Percentiles rank a stretch among this genome's conserved stretches.
Conservation (phyloP, 345 rosid genomes). For the Pelargonium nanum region DNA sequence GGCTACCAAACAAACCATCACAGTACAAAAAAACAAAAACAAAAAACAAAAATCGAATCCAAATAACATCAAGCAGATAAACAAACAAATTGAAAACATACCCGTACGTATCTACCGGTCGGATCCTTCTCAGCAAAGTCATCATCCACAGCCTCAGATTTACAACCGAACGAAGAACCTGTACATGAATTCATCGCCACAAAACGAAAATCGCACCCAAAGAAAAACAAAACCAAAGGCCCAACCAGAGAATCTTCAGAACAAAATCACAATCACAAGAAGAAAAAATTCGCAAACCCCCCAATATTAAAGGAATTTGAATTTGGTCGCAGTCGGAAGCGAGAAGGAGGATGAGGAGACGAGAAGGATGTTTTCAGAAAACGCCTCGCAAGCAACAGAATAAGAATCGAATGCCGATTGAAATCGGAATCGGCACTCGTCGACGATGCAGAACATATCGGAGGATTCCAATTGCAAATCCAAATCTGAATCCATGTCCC, state of each 20-base stretch:
- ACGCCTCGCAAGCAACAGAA: conserved; percentile 36
- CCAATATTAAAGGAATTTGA: conserved; percentile 12
- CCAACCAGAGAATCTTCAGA: neutral
- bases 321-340: conserved; percentile 5
- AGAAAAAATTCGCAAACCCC: neutral
- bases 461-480: conserved; percentile 8
- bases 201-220: neutral
- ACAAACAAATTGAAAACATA: no score
- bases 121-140: conserved; percentile 59
- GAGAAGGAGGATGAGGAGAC: conserved; percentile 8
- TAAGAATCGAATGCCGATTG: conserved; percentile 34
- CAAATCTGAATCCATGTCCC: conserved; percentile 9
- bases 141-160: conserved; percentile 4
- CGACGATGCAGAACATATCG: conserved; percentile 10
- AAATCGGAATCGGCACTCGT: conserved; percentile 28
- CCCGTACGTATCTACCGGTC: conserved; percentile 56
- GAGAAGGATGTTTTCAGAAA: conserved; percentile 21
- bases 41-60: neutral
- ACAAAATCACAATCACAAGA: no score
- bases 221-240: neutral
- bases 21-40: neutral
- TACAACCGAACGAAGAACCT: conserved; percentile 5
- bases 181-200: conserved; percentile 12
- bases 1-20: neutral
- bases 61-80: no score